Base-by-base conservation (phyloP, 441 rosid species). In the Erodium trifolium region DNA sequence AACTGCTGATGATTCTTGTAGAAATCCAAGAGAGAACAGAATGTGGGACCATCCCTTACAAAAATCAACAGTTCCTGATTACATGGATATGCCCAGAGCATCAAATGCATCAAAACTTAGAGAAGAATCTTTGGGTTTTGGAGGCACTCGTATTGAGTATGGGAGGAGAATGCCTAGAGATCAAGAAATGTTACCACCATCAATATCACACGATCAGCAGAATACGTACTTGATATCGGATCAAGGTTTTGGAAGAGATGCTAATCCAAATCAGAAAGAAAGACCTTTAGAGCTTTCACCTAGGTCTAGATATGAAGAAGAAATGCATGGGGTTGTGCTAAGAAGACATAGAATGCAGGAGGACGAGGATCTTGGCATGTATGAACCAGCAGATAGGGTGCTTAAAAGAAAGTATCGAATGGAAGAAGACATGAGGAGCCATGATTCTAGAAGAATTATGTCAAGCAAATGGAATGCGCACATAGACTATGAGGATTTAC, bases 181-280 rank as follows among this genome's bases (percentile, higher is more conserved):
- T 45, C 67, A 71, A 71, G 78, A 73, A 63, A 35, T 71, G 60
- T 37, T 37, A 37, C 43, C 1, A 37, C 43, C 43, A 7, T 5
- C 43, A 5, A 7, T 37, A 37, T 37, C 43, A 37, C 43, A 37
- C 9, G 43, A 37, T 37, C 43, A 37, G 7, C 43, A 37, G 43
- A 65, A 65, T 63, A 76, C 83, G 67, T 74, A 79, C 77, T 63
- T 72, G 60, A 78, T 83, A 71, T 69, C 80, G 55, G 73, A 80
- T 79, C 71, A 73, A 73, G 84, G 76, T 73, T 80, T 77, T 77
- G 85, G 80, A 68, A 77, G 84, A 78, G 79, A 73, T 62, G 78
- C 79, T 51, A 81, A 79, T 53, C 81, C 81, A 65, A 69, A 69
- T 78, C 83, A 47, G 66, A 76, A 70, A 34, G 82, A 78, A 69